Base-by-base conservation (phyloP, 192 early-diverging fungal species). In the Neocallimastix lanati region DNA sequence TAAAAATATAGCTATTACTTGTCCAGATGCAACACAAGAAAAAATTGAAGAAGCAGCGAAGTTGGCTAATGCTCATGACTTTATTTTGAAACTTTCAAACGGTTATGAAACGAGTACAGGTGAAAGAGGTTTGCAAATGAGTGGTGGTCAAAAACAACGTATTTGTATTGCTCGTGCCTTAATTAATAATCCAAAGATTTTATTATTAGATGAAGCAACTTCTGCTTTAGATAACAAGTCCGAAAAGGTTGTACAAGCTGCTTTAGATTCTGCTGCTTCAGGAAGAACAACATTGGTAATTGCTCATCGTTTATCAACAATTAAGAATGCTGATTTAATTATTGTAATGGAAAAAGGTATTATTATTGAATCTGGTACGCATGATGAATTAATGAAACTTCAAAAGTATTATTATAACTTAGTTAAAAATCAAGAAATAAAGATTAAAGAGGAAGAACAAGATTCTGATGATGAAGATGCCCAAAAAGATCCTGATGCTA, bases 61-160 rank as follows among this genome's bases (percentile, higher is more conserved):
- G 40, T 86, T 88, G 21, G 92, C 92, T 30, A 95, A 95, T 77
- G 89, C 89, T 2, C 93, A 93, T 80, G 89, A 89, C 30, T 95
- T 95, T 82, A 93, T 95, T 78, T 82, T 82, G 79, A 84, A 87
- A 29, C 84, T 94, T 28, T 92, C 93, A 28, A 82, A 83, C 37
- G 81, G 28, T 25, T 38, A 82, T 25, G 67, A n/a, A n/a, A n/a
- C n/a, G n/a, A n/a, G n/a, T n/a, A n/a, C n/a, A n/a, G n/a, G n/a
- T n/a, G n/a, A n/a, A n/a, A n/a, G n/a, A n/a, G n/a, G n/a, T n/a
- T n/a, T n/a, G n/a, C n/a, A n/a, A n/a, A n/a, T n/a, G n/a, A n/a
- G n/a, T n/a, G n/a, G n/a, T n/a, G n/a, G n/a, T n/a, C n/a, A n/a
- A n/a, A n/a, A n/a, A n/a, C n/a, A n/a, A n/a, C n/a, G n/a, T n/a